phyloP scores from a whole-genome alignment of 768 basidiomycete genomes.

The Termitomyces sp. region DNA sequence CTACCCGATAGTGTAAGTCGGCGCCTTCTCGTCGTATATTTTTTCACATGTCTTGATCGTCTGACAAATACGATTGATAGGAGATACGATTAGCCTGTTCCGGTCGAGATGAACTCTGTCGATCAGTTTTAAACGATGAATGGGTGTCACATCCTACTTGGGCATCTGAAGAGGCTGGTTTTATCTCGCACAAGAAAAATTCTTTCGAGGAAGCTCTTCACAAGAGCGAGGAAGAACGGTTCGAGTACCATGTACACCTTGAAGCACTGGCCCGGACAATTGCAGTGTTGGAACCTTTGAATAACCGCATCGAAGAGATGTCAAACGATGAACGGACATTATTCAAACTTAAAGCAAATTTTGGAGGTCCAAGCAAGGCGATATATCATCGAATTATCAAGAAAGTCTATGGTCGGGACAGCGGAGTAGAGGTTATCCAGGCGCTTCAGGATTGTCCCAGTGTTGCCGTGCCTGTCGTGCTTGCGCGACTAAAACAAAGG shows the following conservation, averaged over 20 bases:
- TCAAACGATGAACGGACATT: slow-evolving; percentile 73
- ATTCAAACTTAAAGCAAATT: slow-evolving; percentile 80
- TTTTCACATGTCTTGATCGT: not conserved
- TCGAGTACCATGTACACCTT: slow-evolving; percentile 95
- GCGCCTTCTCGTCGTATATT: not conserved
- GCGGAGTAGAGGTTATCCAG: slow-evolving; percentile 68
- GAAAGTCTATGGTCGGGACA: slow-evolving; percentile 86
- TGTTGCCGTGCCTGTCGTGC: slow-evolving; percentile 87
- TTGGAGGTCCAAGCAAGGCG: slow-evolving; percentile 83
- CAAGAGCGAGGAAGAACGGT: slow-evolving; percentile 96
- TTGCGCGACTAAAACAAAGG: slow-evolving; percentile 83
- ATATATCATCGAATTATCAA: slow-evolving; percentile 92
- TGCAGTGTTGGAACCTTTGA: slow-evolving; percentile 83
- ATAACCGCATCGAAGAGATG: slow-evolving; percentile 83
- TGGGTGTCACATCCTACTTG: slow-evolving; percentile 99
- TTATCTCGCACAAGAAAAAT: slow-evolving; percentile 95
- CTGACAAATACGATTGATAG: slow-evolving; percentile 34
- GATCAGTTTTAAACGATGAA: slow-evolving; percentile 93
- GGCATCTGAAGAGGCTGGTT: slow-evolving; percentile 95
- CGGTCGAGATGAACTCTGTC: slow-evolving; percentile 89
- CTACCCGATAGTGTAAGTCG: slow-evolving; percentile 80
- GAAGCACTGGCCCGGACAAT: slow-evolving; percentile 90
- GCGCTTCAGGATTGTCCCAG: slow-evolving; percentile 90
- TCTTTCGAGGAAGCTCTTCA: slow-evolving; percentile 93
- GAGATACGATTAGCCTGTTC: slow-evolving; percentile 90